These are phyloP conservation scores for Aspergillus biplanus DNA, from an alignment of 495 filamentous ascomycete genomes.

Conservation along the genomic window DNA sequence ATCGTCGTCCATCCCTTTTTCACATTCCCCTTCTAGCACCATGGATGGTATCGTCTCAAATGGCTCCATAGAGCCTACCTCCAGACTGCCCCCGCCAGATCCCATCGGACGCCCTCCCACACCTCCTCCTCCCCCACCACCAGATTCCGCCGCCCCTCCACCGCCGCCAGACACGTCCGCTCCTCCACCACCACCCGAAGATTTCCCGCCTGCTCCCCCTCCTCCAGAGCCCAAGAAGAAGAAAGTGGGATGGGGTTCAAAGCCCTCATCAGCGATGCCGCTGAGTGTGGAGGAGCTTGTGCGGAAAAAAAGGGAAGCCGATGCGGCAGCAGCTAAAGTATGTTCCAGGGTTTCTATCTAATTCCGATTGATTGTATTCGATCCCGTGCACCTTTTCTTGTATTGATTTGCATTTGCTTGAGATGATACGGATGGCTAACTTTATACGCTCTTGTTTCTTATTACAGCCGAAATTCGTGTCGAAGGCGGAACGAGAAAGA, in stretches of 20 bases:
- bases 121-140: conserved; percentile 63
- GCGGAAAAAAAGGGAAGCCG: conserved; percentile 76
- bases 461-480: conserved; percentile 85
- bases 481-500: conserved; percentile 85
- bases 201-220: conserved; percentile 53
- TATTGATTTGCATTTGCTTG: neutral
- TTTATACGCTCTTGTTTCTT: conserved; percentile 19
- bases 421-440: conserved; percentile 21
- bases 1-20: neutral
- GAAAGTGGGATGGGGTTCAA: conserved; percentile 59
- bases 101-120: conserved; percentile 39
- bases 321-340: conserved; percentile 77
- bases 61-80: conserved; percentile 22
- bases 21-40: conserved; percentile 4
- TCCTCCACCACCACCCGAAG: conserved; percentile 63
- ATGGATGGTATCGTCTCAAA: conserved; percentile 37
- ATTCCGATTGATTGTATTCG: conserved; percentile 12
- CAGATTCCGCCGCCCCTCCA: conserved; percentile 45
- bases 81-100: conserved; percentile 41
- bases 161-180: conserved; percentile 48
- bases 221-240: conserved; percentile 55
- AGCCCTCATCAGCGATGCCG: conserved; percentile 49
- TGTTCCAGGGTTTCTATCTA: conserved; percentile 18
- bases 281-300: conserved; percentile 78
- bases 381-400: neutral